These are phyloP conservation scores for Coffea canephora DNA, from an alignment of 257 asterid genomes.

Conservation along the genomic window DNA sequence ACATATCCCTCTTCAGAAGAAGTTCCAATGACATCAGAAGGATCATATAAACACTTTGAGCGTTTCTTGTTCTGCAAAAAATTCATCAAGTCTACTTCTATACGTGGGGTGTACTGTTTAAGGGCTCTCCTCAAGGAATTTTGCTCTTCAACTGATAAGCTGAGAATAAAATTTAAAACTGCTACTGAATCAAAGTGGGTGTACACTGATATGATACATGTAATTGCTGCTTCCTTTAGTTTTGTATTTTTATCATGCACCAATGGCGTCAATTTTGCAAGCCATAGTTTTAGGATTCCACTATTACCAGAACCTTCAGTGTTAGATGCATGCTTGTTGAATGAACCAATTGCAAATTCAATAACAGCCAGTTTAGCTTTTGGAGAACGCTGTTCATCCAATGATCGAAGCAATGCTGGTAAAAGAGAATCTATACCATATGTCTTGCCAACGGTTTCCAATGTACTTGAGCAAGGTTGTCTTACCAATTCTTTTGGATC, in stretches of 20 bases:
- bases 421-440: constrained; percentile 89
- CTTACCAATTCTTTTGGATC: constrained; percentile 97
- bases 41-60: constrained; percentile 81
- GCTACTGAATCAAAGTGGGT: constrained; percentile 78
- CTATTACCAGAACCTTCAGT: constrained; percentile 79
- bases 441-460: constrained; percentile 89
- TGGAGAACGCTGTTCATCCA: constrained; percentile 99
- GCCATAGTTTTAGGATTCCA: constrained; percentile 96
- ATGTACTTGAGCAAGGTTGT: constrained; percentile 89
- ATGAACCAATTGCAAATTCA: constrained; percentile 88
- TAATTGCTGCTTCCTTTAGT: constrained; percentile 89
- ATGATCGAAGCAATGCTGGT: constrained; percentile 91
- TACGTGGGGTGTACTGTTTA: constrained; percentile 96
- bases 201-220: constrained; percentile 86
- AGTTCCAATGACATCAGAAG: constrained; percentile 80
- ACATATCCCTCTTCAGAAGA: constrained; percentile 87
- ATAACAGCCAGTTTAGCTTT: constrained; percentile 97
- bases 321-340: constrained; percentile 72
- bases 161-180: constrained; percentile 80
- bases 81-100: constrained; percentile 96
- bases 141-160: constrained; percentile 95
- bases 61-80: constrained; percentile 90
- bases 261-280: constrained; percentile 82
- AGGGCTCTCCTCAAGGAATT: constrained; percentile 93
- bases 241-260: constrained; percentile 90